These are phyloP conservation scores for Colletotrichum echinochloae DNA, from an alignment of 2,329 filamentous ascomycete genomes.

Conservation along the genomic window DNA sequence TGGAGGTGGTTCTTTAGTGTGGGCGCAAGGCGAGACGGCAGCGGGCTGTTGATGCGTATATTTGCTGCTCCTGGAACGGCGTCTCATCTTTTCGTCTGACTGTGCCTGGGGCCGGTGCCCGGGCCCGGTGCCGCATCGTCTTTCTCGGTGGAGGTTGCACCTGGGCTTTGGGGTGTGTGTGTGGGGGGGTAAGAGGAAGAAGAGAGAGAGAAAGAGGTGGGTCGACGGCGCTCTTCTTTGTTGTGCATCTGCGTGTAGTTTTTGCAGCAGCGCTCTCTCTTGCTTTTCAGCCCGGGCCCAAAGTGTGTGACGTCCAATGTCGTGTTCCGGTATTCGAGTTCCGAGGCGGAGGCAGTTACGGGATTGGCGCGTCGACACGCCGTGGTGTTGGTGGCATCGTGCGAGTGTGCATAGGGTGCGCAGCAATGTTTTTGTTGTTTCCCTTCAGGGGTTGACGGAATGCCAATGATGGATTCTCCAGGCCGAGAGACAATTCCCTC, in stretches of 20 bases:
- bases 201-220: background rate
- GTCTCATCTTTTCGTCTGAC: conserved; percentile 30
- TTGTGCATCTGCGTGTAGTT: conserved; percentile 14
- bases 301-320: conserved; percentile 13
- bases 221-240: conserved; percentile 18
- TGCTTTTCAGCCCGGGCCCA: conserved; percentile 5
- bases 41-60: conserved; percentile 20
- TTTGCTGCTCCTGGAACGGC: conserved; percentile 12
- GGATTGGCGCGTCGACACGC: conserved; percentile 29
- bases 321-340: background rate
- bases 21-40: conserved; percentile 2
- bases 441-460: background rate
- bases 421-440: conserved; percentile 29
- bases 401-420: background rate
- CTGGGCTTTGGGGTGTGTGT: too few species aligned
- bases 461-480: conserved; percentile 40
- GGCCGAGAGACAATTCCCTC: conserved; percentile 27
- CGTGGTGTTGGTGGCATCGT: conserved; percentile 17
- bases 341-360: background rate
- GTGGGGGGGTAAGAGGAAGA: background rate
- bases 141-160: background rate
- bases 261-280: conserved; percentile 7
- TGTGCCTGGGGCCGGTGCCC: conserved; percentile 22
- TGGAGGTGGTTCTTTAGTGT: background rate
- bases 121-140: conserved; percentile 15